Evolutionary conservation across 2,329 filamentous ascomycete species (phyloP).

Genomic region (Metarhizium guizhouense): DNA sequence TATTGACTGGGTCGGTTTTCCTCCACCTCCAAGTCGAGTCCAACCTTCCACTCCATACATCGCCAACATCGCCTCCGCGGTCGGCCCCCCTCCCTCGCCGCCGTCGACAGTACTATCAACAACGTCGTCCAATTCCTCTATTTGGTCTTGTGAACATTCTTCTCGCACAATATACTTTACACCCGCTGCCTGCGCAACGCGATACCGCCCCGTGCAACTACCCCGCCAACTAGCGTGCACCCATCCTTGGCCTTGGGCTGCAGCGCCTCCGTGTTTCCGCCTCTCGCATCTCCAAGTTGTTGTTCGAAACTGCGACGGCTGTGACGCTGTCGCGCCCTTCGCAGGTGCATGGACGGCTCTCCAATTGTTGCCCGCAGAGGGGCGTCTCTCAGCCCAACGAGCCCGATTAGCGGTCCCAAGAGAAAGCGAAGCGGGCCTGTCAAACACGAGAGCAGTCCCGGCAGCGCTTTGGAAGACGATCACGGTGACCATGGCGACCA

Average conservation of each 20-base stretch:
- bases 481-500: constrained; percentile 37
- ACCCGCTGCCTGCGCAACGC: constrained; percentile 1
- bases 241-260: not conserved
- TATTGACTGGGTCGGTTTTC: constrained; percentile 1
- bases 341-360: constrained; percentile 38
- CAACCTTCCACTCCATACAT: constrained; percentile 3
- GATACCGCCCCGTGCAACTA: constrained; percentile 2
- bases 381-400: constrained; percentile 45
- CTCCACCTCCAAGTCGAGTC: constrained; percentile 2
- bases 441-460: constrained; percentile 51
- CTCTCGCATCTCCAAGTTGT: constrained; percentile 9
- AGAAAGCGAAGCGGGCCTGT: constrained; percentile 47
- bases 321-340: constrained; percentile 9
- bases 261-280: constrained; percentile 4
- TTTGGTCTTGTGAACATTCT: not conserved
- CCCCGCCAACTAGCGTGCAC: constrained; percentile 1
- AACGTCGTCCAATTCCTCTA: not conserved
- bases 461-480: constrained; percentile 39
- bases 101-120: not conserved
- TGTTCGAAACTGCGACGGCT: constrained; percentile 9
- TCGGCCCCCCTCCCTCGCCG: constrained; percentile 4
- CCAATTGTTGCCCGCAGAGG: constrained; percentile 35
- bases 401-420: constrained; percentile 44
- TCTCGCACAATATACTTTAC: not conserved
- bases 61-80: constrained; percentile 3